Evolutionary conservation across 2,329 filamentous ascomycete genomes (phyloP), one percentile per base, ranked within the genome.

Genomic region (Xylariales sp.): DNA sequence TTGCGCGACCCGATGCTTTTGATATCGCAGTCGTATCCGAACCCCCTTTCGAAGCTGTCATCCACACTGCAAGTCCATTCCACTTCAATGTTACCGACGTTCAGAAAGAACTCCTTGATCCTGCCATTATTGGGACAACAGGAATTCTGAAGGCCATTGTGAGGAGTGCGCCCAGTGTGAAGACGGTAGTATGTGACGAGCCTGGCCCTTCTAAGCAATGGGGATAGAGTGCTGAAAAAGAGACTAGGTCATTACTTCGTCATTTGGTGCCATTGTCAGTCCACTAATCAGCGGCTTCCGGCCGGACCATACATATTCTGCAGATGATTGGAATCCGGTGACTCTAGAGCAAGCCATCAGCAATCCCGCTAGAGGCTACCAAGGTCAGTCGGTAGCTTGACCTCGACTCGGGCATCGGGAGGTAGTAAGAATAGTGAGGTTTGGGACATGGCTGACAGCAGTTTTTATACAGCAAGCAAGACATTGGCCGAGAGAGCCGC

Each of bases 171-270:
- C 71, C 70, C 0, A 48, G 46, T 2, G 83, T 93, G 33, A 85
- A 81, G 62, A 73, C 80, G 40, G 83, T 93, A 6, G 81, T 83
- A n/a, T n/a, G n/a, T n/a, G n/a, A n/a, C n/a, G n/a, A n/a, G n/a
- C n/a, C n/a, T n/a, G n/a, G n/a, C n/a, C n/a, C n/a, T n/a, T n/a
- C n/a, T n/a, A n/a, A n/a, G n/a, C n/a, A n/a, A n/a, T n/a, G n/a
- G n/a, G n/a, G n/a, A n/a, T n/a, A n/a, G n/a, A n/a, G n/a, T n/a
- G n/a, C n/a, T n/a, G n/a, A n/a, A n/a, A n/a, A n/a, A n/a, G n/a
- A n/a, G n/a, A n/a, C n/a, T n/a, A n/a, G n/a, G n/a, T n/a, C n/a
- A n/a, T n/a, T n/a, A n/a, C n/a, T n/a, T n/a, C n/a, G n/a, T n/a
- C n/a, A n/a, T n/a, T n/a, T n/a, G n/a, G n/a, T n/a, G n/a, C n/a